Evolutionary conservation across 2,329 filamentous ascomycete genomes (phyloP).

Genomic region (Paecilomyces formosus): DNA sequence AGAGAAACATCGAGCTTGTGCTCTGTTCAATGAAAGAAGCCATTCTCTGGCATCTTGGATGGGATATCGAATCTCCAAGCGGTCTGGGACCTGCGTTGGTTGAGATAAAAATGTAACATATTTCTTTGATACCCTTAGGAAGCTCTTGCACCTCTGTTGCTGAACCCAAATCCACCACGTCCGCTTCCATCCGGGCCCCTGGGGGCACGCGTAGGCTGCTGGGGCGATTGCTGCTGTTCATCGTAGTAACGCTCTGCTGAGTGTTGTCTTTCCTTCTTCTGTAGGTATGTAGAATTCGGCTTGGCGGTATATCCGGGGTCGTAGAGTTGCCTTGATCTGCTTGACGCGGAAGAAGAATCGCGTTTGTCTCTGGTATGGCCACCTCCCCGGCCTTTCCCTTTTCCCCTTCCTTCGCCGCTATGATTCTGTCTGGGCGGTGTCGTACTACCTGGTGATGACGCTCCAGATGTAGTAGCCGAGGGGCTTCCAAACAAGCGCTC

Average conservation of each 20-base stretch:
- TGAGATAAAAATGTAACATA: neutral
- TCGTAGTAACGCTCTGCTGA: slow-evolving; percentile 31
- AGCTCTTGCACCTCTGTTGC: slow-evolving; percentile 51
- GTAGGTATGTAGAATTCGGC: slow-evolving; percentile 46
- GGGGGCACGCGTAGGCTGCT: slow-evolving; percentile 65
- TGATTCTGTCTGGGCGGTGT: slow-evolving; percentile 48
- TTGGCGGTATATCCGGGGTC: slow-evolving; percentile 67
- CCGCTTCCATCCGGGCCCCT: slow-evolving; percentile 71
- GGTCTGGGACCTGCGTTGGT: neutral
- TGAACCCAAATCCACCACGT: slow-evolving; percentile 71
- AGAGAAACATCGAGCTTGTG: slow-evolving; percentile 9
- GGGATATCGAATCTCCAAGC: neutral
- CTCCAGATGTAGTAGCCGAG: slow-evolving; percentile 40
- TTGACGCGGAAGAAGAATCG: slow-evolving; percentile 30
- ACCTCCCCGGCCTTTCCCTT: slow-evolving; percentile 44
- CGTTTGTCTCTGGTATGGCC: slow-evolving; percentile 35
- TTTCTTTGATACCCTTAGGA: slow-evolving; percentile 1
- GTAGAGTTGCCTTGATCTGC: slow-evolving; percentile 56
- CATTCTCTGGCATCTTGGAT: neutral
- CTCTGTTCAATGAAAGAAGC: neutral
- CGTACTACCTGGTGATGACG: slow-evolving; percentile 55
- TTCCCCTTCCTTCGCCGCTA: slow-evolving; percentile 28
- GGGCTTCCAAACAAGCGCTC: slow-evolving; percentile 74
- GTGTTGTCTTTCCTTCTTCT: slow-evolving; percentile 34
- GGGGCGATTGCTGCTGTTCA: slow-evolving; percentile 19